Evolutionary conservation across 306 rosid genomes (phyloP).

Genomic region (Cicer yamashitae): DNA sequence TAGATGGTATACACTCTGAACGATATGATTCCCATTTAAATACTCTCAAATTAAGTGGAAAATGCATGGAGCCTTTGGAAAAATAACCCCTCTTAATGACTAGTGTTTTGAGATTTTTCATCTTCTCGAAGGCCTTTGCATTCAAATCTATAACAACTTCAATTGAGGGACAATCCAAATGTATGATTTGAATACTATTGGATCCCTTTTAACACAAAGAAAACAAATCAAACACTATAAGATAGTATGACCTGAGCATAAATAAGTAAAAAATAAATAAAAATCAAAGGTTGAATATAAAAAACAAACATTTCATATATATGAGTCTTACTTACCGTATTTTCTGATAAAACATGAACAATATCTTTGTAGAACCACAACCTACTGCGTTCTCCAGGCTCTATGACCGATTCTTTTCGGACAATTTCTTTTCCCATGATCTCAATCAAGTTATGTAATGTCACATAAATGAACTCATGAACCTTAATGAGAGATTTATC

Average conservation of each 20-base stretch:
- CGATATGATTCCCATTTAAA: neutral
- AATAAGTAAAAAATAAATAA: neutral
- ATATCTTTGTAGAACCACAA: neutral
- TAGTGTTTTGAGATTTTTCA: neutral
- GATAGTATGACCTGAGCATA: neutral
- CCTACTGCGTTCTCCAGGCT: slow-evolving; percentile 19
- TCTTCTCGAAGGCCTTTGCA: neutral
- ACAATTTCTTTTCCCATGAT: slow-evolving; percentile 13
- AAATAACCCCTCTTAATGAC: neutral
- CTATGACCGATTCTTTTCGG: neutral
- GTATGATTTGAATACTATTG: neutral
- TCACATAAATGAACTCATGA: fast-evolving
- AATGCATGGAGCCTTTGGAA: neutral
- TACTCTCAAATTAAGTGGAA: slow-evolving; percentile 24
- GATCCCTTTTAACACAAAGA: neutral
- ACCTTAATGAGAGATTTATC: neutral
- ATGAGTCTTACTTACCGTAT: neutral
- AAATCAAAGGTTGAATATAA: neutral
- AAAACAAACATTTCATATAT: neutral
- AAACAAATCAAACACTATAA: neutral
- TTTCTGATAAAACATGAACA: neutral
- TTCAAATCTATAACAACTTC: neutral
- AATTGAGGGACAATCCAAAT: neutral
- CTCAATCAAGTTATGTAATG: slow-evolving; percentile 5
- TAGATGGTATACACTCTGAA: neutral